Base-by-base conservation (phyloP, 2,329 filamentous ascomycete species). In the Cladophialophora yegresii region DNA sequence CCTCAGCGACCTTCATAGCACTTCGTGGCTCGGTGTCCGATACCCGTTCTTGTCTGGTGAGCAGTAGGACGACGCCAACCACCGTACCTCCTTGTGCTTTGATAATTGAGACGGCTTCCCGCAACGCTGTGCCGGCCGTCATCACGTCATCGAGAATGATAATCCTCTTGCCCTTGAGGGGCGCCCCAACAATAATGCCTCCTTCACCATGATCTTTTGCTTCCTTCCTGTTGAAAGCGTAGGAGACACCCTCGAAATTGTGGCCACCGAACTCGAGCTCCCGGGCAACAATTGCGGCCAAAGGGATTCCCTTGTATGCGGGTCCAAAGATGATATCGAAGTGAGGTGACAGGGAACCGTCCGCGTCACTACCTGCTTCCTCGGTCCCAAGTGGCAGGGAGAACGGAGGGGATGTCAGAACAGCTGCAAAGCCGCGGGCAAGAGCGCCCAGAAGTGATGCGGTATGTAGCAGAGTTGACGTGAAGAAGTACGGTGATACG, bases 111-210 rank as follows among this genome's bases (percentile, higher is more conserved):
- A 98, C 92, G 13, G 93, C 92, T 77, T 98, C 93, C 64, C 92
- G 85, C 80, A 97, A 93, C 47, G 95, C 95, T 1, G 93, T 98
- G 30, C 95, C 95, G 0, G 92, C 93, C 0, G 93, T 97, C 73
- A 98, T 93, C 63, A 99, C 93, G 79, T 98, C 95, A 81, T 99
- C 95, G 47, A 99, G 89, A 71, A 99, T 90, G 36, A 99, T 83
- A 16, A 97, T 87, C 66, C 85, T 86, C 84, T 95, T 93, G 60
- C 91, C 93, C 79, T 90, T 89, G 73, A 98, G 81, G 6, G 89
- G 84, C 32, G 92, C 90, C 10, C 95, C 95, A 13, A 98, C 93
- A 73, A 98, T 96, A 75, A 86, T 90, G 51, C 95, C 93, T 36
- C 93, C 93, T 79, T 99, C 95, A 51, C 95, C 93, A 77, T 98